Evolutionary conservation across 176 grass and related monocot species (phyloP).

Genomic region (Neostapfia colusana): DNA sequence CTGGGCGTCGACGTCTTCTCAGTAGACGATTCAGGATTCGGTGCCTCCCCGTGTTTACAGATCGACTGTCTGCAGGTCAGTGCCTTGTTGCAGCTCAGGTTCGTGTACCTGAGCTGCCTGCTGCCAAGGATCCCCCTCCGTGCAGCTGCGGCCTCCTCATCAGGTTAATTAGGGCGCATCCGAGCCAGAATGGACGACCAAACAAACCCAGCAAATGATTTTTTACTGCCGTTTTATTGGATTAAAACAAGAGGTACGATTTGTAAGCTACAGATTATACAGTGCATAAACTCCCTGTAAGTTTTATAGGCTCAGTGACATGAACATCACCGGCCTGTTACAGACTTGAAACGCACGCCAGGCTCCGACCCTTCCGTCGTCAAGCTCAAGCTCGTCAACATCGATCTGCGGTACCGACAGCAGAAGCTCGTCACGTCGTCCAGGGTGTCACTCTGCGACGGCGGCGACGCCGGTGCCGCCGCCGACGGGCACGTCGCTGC

Average conservation of each 20-base stretch:
- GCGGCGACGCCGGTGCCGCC: constrained; percentile 27
- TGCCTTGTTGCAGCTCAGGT: no score
- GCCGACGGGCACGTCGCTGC: constrained; percentile 37
- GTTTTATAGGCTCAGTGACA: background rate
- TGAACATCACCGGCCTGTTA: background rate
- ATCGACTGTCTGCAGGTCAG: no score
- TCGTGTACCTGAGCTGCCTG: no score
- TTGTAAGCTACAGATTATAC: background rate
- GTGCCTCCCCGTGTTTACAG: no score
- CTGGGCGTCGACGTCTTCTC: no score
- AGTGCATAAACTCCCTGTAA: background rate
- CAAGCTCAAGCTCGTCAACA: background rate
- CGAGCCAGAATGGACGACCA: no score
- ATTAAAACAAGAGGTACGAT: background rate
- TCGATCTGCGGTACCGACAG: no score
- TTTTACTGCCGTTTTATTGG: background rate
- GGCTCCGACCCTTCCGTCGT: background rate
- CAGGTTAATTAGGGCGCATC: no score
- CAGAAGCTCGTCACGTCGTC: background rate
- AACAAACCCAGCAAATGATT: background rate
- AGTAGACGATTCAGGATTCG: no score
- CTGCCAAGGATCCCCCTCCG: no score
- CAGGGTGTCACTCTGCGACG: constrained; percentile 25
- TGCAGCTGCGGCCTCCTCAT: no score
- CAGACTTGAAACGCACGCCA: background rate